phyloP scores from a whole-genome alignment of 805 yeast species.

The Myxozyma kluyveri region DNA sequence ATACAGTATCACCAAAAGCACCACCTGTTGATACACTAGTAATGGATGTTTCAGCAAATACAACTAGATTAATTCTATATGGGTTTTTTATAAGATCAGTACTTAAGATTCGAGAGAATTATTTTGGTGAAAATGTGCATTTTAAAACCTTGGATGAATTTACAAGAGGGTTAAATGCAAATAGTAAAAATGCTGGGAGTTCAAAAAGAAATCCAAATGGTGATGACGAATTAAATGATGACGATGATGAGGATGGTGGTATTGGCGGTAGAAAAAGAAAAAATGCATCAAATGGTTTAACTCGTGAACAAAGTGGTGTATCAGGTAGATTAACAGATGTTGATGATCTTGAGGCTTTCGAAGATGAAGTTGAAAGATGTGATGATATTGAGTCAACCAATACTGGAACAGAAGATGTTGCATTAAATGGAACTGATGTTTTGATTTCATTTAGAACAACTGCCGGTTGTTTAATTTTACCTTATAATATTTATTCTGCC shows the following conservation, averaged over 20 bases:
- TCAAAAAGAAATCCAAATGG: neutral
- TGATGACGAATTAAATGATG: neutral
- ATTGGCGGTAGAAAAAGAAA: neutral
- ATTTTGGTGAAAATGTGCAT: constrained; percentile 81
- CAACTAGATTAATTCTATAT: constrained; percentile 66
- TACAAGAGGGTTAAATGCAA: constrained; percentile 38
- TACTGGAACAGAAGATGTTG: neutral
- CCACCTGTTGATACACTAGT: constrained; percentile 68
- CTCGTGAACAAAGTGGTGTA: neutral
- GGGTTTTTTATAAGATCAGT: constrained; percentile 78
- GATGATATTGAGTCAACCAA: no score
- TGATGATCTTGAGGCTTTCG: neutral
- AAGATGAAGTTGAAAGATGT: neutral
- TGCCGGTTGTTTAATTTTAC: constrained; percentile 70
- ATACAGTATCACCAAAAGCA: constrained; percentile 55
- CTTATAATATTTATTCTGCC: constrained; percentile 66
- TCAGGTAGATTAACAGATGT: neutral
- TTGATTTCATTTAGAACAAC: constrained; percentile 67
- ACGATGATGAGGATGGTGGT: neutral
- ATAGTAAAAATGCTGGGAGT: neutral
- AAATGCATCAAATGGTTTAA: neutral
- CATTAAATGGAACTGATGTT: constrained; percentile 48
- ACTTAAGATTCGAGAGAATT: constrained; percentile 76
- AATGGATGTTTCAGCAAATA: constrained; percentile 62
- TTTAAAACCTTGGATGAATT: constrained; percentile 87